These are phyloP conservation scores for Kalmanozyma brasiliensis DNA, from an alignment of 1,284 basidiomycete species.

Conservation along the genomic window DNA sequence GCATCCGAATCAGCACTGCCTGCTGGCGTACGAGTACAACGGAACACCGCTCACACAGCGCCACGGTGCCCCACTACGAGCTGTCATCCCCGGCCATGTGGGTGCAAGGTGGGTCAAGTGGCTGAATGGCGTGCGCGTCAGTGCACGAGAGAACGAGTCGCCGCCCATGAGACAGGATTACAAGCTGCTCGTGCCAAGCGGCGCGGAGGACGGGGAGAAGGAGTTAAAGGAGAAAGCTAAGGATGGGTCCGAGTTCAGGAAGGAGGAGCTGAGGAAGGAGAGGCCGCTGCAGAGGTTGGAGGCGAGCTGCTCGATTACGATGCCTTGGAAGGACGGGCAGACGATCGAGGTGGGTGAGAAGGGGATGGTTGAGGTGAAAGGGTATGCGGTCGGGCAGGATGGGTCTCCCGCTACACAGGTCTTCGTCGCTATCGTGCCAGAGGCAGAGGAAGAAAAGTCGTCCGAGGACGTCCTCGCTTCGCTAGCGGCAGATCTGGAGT, in stretches of 20 bases:
- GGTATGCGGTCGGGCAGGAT: constrained; percentile 49
- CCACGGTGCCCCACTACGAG: constrained; percentile 77
- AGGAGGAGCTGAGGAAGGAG: constrained; percentile 6
- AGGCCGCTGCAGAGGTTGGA: constrained; percentile 41
- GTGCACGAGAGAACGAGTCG: constrained; percentile 19
- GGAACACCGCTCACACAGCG: constrained; percentile 73
- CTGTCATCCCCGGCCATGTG: constrained; percentile 76
- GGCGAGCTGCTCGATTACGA: constrained; percentile 35
- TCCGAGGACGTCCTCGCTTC: constrained; percentile 22
- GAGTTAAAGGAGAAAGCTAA: constrained; percentile 18
- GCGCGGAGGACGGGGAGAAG: constrained; percentile 72
- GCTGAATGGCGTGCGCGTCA: constrained; percentile 71
- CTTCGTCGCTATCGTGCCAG: constrained; percentile 17
- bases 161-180: constrained; percentile 37
- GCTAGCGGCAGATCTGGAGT: constrained; percentile 16
- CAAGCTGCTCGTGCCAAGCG: constrained; percentile 69
- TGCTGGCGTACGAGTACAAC: constrained; percentile 44
- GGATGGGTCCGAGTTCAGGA: constrained; percentile 19
- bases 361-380: constrained; percentile 18
- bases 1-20: constrained; percentile 48
- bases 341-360: not conserved
- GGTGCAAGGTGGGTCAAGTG: constrained; percentile 83
- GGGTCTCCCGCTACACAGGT: constrained; percentile 27
- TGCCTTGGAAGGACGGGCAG: constrained; percentile 16
- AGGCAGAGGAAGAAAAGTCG: not conserved